Evolutionary conservation across 1,284 basidiomycete species (phyloP), one percentile per base, ranked within the genome.

Genomic region (Moesziomyces parantarcticus): DNA sequence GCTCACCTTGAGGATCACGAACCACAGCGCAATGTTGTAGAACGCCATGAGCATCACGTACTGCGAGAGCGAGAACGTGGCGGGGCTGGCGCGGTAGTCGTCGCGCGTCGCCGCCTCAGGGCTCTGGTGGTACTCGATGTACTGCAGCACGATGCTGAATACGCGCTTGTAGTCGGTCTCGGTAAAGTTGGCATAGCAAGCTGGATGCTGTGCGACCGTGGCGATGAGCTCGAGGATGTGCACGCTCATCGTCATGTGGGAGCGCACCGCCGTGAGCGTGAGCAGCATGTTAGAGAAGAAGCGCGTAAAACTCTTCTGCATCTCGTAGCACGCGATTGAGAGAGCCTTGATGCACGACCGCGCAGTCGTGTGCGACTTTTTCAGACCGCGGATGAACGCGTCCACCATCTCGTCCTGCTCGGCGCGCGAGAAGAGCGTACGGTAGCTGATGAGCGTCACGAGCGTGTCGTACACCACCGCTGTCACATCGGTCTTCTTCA

Each of bases 11-110:
- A 99, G 85, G 1, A 93, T 91, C 55, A 97, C 88, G 86, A 97
- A 99, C 97, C 97, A 99, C 36, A 92, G 88, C 78, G 97, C 96
- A 66, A 99, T 92, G 68, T 92, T 90, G 82, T 92, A 93, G 85
- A 94, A 98, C 0, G 94, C 94, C 77, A 98, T 88, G 78, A 94
- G 90, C 57, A 96, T 91, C 14, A 99, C 93, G 81, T 98, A 94
- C 84, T 99, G 95, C 7, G 93, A 93, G 46, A 98, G 88, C 3
- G 95, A 93, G 88, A 92, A 96, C 1, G 91, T 63, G 2, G 79
- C 69, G 5, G 82, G 80, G 47, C 75, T 82, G 13, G 77, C 66
- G 13, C 76, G 69, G 32, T 77, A 76, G 55, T 80, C 78, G 43
- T 83, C 81, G 34, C 76, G 76, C 8, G 68, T 70, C 14, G 72